These are phyloP conservation scores for Anisodus tanguticus DNA, from an alignment of 257 asterid genomes.

Conservation along the genomic window DNA sequence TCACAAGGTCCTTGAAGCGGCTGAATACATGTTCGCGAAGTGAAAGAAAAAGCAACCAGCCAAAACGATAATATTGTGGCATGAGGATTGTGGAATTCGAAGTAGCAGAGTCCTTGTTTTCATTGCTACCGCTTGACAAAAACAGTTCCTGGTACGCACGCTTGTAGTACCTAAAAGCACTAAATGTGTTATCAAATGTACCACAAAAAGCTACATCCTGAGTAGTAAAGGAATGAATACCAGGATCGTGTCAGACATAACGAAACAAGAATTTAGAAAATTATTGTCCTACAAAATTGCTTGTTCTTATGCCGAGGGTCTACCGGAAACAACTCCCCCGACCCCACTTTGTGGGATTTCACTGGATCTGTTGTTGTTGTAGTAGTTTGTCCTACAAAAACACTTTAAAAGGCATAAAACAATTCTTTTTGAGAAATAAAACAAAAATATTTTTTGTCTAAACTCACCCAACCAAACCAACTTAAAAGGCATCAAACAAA, in stretches of 20 bases:
- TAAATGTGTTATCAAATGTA: constrained; percentile 3
- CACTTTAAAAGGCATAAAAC: not conserved
- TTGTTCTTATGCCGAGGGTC: too few relatives aligned
- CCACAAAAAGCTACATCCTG: not conserved
- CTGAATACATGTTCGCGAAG: constrained; percentile 77
- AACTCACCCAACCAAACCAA: not conserved
- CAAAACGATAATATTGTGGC: constrained; percentile 80
- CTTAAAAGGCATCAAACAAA: not conserved
- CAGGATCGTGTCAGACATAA: not conserved
- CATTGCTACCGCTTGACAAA: constrained; percentile 50
- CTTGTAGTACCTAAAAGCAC: constrained; percentile 67
- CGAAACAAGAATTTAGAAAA: not conserved
- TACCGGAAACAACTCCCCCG: too few relatives aligned
- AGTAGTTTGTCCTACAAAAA: not conserved
- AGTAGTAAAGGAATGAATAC: not conserved
- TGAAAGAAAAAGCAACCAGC: constrained; percentile 91
- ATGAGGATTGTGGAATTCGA: constrained; percentile 35
- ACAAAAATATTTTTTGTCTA: not conserved
- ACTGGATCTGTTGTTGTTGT: too few relatives aligned
- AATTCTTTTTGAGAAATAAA: not conserved
- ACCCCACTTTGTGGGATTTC: too few relatives aligned
- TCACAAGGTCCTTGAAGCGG: constrained; percentile 79
- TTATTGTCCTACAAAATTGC: not conserved
- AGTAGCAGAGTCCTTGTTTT: constrained; percentile 51
- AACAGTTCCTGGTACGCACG: constrained; percentile 77